Evolutionary conservation across 768 basidiomycete genomes (phyloP), one percentile per base, ranked within the genome.

Genomic region (Termitomyces sp.): DNA sequence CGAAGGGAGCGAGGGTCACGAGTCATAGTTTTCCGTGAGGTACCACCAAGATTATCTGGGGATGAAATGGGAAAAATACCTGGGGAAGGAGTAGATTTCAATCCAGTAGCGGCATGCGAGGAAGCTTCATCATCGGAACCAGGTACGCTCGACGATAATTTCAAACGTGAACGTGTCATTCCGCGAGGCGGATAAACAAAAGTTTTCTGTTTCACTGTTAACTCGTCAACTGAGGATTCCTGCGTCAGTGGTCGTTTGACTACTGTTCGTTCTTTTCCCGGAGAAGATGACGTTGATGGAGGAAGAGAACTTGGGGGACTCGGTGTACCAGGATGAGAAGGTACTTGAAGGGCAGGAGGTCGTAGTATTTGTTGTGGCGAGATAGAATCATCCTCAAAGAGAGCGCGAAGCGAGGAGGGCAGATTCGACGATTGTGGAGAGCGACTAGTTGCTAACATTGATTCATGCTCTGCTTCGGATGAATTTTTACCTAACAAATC

Each of bases 331-430:
- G 65, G 41, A 66, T 60, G n/a, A 68, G 63, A 52, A 62, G 62
- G 53, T 20, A 52, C 60, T 57, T 61, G 68, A 52, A 76, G 71
- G 6, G 68, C 64, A 26, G 79, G 73, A 13, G 77, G 68, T 26
- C 77, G 80, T 61, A 79, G 72, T 1, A 75, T 68, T 43, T 81
- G 79, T 7, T 72, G 66, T 30, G 67, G 67, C 7, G 69, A 22
- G 20, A 62, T 53, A n/a, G 68, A 64, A 16, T 78, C 81, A 46
- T 85, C 81, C 56, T 90, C 88, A 68, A 97, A 97, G 10, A 97
- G 75, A 38, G 79, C 75, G 0, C 92, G 87, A 3, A 95, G 76
- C 0, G 90, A 94, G 1, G 86, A 84, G 2, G 94, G 93, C 11
- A 94, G 66, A 48, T 78, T 76, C 16, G 79, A 76, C n/a, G 76